Conservation (phyloP, 495 filamentous ascomycete species). For the Penicillium canariense region DNA sequence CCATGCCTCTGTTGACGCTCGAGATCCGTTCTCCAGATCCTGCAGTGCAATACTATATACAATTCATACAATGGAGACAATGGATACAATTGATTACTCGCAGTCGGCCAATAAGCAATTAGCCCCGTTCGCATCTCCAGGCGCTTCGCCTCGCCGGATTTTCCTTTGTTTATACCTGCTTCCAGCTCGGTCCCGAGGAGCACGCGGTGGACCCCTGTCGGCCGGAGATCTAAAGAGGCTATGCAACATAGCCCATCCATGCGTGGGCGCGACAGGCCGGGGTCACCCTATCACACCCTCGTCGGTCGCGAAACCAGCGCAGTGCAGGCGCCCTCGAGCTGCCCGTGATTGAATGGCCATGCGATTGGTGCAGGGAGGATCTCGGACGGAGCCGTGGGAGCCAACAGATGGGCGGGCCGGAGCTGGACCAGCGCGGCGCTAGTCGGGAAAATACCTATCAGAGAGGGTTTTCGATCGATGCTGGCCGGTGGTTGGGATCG, state of each 20-base stretch:
- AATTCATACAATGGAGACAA: too few species aligned
- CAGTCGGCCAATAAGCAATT: too few species aligned
- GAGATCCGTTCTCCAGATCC: too few species aligned
- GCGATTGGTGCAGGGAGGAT: conserved; percentile 24
- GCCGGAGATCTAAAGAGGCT: neutral
- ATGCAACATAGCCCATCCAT: neutral
- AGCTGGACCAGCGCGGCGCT: neutral
- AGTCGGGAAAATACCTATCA: neutral
- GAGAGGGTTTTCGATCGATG: too few species aligned
- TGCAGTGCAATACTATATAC: too few species aligned
- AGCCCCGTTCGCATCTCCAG: too few species aligned
- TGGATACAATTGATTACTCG: too few species aligned
- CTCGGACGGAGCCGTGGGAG: neutral
- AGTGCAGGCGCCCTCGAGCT: conserved; percentile 10
- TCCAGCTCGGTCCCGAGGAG: too few species aligned
- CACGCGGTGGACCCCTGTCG: neutral
- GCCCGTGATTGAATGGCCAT: conserved; percentile 20
- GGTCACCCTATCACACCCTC: neutral
- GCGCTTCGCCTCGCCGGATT: too few species aligned
- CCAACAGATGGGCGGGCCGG: neutral
- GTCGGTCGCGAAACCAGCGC: conserved; percentile 1
- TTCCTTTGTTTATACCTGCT: too few species aligned
- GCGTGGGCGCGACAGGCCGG: neutral
- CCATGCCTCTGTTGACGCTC: too few species aligned
- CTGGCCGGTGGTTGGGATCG: conserved; percentile 1